phyloP scores from a whole-genome alignment of 2,329 filamentous ascomycete genomes.

The Ophiostoma perfectum region DNA sequence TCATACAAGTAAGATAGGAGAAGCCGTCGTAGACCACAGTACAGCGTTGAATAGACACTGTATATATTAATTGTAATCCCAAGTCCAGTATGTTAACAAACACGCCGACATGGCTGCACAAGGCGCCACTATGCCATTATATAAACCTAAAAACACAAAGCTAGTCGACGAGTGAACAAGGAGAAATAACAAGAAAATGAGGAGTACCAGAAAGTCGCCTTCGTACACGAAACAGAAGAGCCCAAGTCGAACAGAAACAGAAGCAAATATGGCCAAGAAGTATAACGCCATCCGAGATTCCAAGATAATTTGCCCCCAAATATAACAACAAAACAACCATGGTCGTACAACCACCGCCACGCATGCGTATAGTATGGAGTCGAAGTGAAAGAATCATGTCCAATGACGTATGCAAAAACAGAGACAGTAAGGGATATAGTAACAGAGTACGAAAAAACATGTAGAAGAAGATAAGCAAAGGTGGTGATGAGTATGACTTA shows the following conservation, averaged over 20 bases:
- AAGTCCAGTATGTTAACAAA: background rate
- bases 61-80: background rate
- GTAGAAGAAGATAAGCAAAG: background rate
- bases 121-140: background rate
- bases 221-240: background rate
- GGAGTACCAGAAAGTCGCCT: background rate
- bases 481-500: conserved; percentile 27
- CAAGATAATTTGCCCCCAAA: conserved; percentile 2
- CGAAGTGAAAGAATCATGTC: background rate
- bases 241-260: conserved; percentile 10
- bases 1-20: background rate
- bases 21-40: too few species aligned
- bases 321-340: background rate
- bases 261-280: conserved; percentile 5
- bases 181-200: background rate
- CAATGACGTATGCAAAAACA: background rate
- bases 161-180: background rate
- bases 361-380: background rate
- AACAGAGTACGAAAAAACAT: background rate
- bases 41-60: too few species aligned
- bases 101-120: background rate
- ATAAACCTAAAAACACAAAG: background rate
- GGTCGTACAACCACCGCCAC: conserved; percentile 10
- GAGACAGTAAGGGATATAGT: background rate
- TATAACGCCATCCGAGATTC: conserved; percentile 11